Evolutionary conservation across 1,139 yeast species (phyloP).

Genomic region (Candida dubliniensis): DNA sequence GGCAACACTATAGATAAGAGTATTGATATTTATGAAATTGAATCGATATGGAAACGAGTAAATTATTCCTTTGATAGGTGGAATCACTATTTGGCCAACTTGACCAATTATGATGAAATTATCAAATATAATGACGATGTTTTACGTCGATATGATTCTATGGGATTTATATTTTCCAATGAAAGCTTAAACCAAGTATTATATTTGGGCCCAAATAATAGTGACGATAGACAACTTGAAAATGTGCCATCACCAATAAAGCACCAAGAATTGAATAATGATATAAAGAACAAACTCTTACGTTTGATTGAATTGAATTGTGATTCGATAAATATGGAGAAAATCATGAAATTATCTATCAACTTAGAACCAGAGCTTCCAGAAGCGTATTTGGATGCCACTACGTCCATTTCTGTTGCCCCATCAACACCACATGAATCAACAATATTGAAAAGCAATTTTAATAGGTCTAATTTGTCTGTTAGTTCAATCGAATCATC

Average conservation of each 20-base stretch:
- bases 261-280: constrained; percentile 4
- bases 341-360: constrained; percentile 41
- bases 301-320: constrained; percentile 39
- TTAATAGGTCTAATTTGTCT: constrained; percentile 18
- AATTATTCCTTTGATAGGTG: constrained; percentile 78
- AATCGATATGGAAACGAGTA: constrained; percentile 65
- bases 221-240: constrained; percentile 17
- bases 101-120: constrained; percentile 37
- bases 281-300: constrained; percentile 25
- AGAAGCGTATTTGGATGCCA: constrained; percentile 35
- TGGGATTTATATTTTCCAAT: constrained; percentile 49
- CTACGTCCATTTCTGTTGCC: constrained; percentile 9
- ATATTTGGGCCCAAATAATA: constrained; percentile 40
- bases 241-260: constrained; percentile 1
- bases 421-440: constrained; percentile 14
- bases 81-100: constrained; percentile 61
- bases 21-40: constrained; percentile 57
- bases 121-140: constrained; percentile 47
- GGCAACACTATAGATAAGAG: constrained; percentile 16
- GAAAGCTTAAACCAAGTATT: constrained; percentile 48
- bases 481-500: constrained; percentile 33
- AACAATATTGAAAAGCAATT: constrained; percentile 10
- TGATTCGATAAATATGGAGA: constrained; percentile 39
- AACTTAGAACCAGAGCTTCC: constrained; percentile 42
- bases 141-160: constrained; percentile 41